Base-by-base conservation (phyloP, 345 rosid genomes). In the Sisymbrium irio region DNA sequence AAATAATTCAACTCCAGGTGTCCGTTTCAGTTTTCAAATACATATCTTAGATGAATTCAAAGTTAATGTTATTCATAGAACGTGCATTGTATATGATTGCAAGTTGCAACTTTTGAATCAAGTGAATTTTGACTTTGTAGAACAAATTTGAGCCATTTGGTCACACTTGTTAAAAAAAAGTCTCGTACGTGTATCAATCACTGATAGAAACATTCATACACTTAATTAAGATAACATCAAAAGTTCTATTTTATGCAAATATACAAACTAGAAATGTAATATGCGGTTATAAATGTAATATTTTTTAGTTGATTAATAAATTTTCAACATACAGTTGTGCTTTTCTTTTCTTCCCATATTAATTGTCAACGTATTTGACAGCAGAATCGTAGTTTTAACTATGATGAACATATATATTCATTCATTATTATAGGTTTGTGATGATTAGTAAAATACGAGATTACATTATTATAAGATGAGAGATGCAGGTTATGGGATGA, bases 61-160 rank as follows among this genome's bases (percentile, higher is more conserved):
- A 27, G 28, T 27, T 27, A 27, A 27, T 27, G 28, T 27, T 27
- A 27, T 27, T 27, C 28, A 30, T 30, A 50, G n/a, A 37, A 27
- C 51, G 28, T 11, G 62, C 40, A 53, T 11, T 40, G 28, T 54
- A 27, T 37, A 25, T 66, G 36, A 8, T 39, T 67, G 51, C 53
- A 67, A 40, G 72, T 28, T 54, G 62, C 62, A 53, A 53, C 62
- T 25, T n/a, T 65, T 19, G 15, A 65, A 14, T 53, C 39, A 40
- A 39, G 28, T 36, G 28, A 39, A 27, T 25, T 28, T 54, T 35
- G 58, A 49, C 33, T 14, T 17, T 46, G 13, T 37, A 51, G 37
- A 50, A 17, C 32, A n/a, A 30, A n/a, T 30, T 4, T 66, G 47
- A 25, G 32, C 32, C 3, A 65, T 18, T 46, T 47, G 30, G 32